Evolutionary conservation across 2,329 filamentous ascomycete genomes (phyloP), one percentile per base, ranked within the genome.

Genomic region (Mollisiaceae sp.): DNA sequence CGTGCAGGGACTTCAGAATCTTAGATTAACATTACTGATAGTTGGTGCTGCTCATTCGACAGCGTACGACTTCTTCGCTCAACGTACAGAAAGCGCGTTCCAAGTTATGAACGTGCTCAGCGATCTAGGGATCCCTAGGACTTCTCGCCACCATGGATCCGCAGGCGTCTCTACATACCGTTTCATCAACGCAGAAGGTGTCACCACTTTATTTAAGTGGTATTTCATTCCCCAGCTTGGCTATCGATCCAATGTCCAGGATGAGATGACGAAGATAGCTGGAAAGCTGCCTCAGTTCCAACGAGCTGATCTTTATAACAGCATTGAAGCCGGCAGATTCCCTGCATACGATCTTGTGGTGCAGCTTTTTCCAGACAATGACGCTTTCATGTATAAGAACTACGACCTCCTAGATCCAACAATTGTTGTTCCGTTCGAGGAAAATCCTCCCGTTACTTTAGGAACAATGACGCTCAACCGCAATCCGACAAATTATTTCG

Each of bases 151-250:
- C 14, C 45, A 50, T 11, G 45, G 45, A 24, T 50, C 45, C 22
- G 45, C 45, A 24, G 45, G 45, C 45, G 45, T 50, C 24, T 50
- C 45, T 50, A 50, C 45, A 22, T 50, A 50, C n/a, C 45, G 45
- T 8, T 50, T 50, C n/a, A 50, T 50, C 45, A 50, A 50, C 22
- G 45, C 45, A 24, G 45, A 50, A 50, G 45, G 45, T 20, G 45
- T n/a, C n/a, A 50, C 45, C 45, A 50, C 45, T 50, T 50, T 50
- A 50, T 50, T 50, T 24, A 50, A 50, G 45, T 50, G 45, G 45
- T 50, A 50, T 50, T 50, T 50, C n/a, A 50, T 50, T n/a, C 45
- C 45, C 9, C 22, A 50, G 24, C 45, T 50, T 50, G 45, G 45
- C 11, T 50, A 50, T 24, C 45, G 45, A 50, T 50, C 45, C n/a